Evolutionary conservation across 805 yeast genomes (phyloP), one percentile per base, ranked within the genome.

Genomic region (Starmera amethionina): DNA sequence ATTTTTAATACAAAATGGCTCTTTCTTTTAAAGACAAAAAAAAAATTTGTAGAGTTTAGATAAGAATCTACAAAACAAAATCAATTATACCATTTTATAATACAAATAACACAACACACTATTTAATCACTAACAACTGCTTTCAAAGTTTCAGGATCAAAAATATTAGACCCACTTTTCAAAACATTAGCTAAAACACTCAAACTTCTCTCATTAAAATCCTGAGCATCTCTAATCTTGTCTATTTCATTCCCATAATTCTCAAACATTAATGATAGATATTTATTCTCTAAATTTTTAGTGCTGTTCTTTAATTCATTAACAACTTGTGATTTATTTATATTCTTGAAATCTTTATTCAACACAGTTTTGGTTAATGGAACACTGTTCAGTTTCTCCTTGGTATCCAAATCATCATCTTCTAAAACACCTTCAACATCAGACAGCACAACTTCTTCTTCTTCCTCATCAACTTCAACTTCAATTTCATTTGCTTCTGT

Each of bases 211-310:
- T 65, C 69, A 10, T 68, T 69, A 50, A 82, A 82, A 54, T 81
- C 87, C 9, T 79, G 80, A 30, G 78, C 75, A 40, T 67, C 65
- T 54, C 88, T 73, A 45, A 79, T 60, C 40, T 65, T 64, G 49
- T 76, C 79, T 32, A 79, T 63, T 44, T 79, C 85, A 41, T 76
- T 77, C 36, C 79, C 76, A 49, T 78, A 82, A 32, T 66, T 70
- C 14, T 63, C 59, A 36, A 83, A 73, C 73, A 81, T 71, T 44
- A 76, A 50, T 30, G 63, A 65, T 51, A 82, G 56, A 49, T 68
- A 82, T 40, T 70, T 67, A 46, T 66, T 68, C 42, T 76, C 71
- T 37, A 77, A 55, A 37, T 64, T 63, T 30, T 60, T 56, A 28
- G 58, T 56, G 14, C 57, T 60, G 13, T 55, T 51, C 32, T 57